phyloP scores from a whole-genome alignment of 2,329 filamentous ascomycete genomes.

The Talaromyces sp. region DNA sequence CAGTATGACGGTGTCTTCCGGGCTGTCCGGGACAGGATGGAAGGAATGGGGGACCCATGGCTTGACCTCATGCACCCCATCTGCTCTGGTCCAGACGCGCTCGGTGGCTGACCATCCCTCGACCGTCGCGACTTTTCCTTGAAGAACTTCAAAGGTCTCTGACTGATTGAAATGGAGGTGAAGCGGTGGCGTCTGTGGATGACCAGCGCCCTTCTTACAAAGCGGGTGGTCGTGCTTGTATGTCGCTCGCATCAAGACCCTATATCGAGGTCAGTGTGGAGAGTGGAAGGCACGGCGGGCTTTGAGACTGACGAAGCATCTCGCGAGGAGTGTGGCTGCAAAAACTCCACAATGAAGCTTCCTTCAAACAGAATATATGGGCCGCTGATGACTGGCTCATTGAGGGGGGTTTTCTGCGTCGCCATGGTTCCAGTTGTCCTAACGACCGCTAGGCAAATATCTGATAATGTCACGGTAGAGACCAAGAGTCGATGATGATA shows the following conservation, averaged over 20 bases:
- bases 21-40: not conserved
- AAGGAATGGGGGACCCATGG: constrained; percentile 6
- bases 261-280: not conserved
- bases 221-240: not conserved
- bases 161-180: constrained; percentile 7
- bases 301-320: not conserved
- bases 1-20: not conserved
- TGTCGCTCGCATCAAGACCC: not conserved
- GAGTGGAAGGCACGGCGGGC: too few species aligned
- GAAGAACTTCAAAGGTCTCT: constrained; percentile 1
- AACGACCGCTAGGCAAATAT: not conserved
- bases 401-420: not conserved
- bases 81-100: not conserved
- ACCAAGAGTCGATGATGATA: not conserved
- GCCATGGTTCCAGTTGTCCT: not conserved
- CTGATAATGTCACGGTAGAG: not conserved
- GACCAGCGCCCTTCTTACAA: not conserved
- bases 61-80: not conserved
- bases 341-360: constrained; percentile 6
- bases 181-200: constrained; percentile 1
- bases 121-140: not conserved
- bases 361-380: constrained; percentile 7
- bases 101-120: not conserved
- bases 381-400: constrained; percentile 1
- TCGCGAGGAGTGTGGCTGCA: constrained; percentile 1